Conservation (phyloP, 2,329 filamentous ascomycete genomes). For the Diaporthe sp. region DNA sequence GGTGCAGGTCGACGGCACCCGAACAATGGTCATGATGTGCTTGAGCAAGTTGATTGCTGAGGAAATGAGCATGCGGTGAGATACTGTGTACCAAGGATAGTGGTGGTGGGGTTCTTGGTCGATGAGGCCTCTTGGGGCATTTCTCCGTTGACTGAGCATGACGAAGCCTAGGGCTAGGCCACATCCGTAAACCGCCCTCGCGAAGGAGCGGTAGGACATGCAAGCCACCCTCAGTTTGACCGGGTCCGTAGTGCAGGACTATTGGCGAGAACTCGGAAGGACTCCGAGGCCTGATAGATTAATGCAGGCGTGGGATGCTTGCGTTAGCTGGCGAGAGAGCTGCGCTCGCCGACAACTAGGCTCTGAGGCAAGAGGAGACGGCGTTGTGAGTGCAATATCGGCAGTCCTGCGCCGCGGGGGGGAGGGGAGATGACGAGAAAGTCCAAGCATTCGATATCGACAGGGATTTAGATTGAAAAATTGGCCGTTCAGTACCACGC, state of each 20-base stretch:
- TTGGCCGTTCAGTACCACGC: conserved; percentile 30
- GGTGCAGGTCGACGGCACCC: not conserved
- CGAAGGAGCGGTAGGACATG: conserved; percentile 20
- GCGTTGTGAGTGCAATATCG: conserved; percentile 19
- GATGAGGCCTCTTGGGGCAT: conserved; percentile 12
- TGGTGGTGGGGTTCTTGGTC: conserved; percentile 6
- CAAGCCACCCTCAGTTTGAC: conserved; percentile 24
- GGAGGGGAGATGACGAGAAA: conserved; percentile 2
- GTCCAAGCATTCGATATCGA: conserved; percentile 30
- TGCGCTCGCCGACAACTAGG: not conserved
- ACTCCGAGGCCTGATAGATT: conserved; percentile 21
- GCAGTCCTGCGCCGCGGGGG: conserved; percentile 4
- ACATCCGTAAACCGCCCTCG: conserved; percentile 4
- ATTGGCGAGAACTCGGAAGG: conserved; percentile 16
- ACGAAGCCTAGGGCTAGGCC: conserved; percentile 21
- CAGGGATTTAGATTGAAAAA: conserved; percentile 36
- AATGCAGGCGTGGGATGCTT: conserved; percentile 12
- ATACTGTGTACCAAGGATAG: not conserved
- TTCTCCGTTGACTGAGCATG: conserved; percentile 22
- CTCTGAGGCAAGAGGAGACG: not conserved
- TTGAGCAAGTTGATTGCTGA: conserved; percentile 22
- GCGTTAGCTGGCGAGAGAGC: not conserved
- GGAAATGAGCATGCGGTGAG: conserved; percentile 19
- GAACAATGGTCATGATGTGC: not conserved
- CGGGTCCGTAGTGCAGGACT: conserved; percentile 4